These are phyloP conservation scores for Plectosphaerella cucumerina DNA, from an alignment of 2,329 filamentous ascomycete genomes.

Conservation along the genomic window DNA sequence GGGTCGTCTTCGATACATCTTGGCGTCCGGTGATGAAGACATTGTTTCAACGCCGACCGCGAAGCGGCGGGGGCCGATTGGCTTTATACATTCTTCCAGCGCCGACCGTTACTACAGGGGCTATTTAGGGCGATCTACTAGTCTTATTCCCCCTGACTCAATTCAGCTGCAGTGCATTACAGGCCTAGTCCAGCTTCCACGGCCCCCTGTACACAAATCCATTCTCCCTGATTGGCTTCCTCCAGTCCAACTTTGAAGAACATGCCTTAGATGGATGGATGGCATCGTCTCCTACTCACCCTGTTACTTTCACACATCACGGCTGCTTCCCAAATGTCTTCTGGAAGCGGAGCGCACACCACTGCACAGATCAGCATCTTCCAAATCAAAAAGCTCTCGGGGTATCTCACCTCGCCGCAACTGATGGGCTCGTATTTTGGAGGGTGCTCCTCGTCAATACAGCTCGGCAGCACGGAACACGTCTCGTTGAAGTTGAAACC, in stretches of 20 bases:
- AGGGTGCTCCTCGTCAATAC: slow-evolving; percentile 38
- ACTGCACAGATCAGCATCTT: slow-evolving; percentile 10
- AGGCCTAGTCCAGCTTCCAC: neutral
- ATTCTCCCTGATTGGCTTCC: neutral
- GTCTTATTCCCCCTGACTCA: neutral
- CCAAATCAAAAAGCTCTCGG: slow-evolving; percentile 14
- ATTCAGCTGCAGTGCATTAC: too few relatives aligned
- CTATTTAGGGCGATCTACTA: too few relatives aligned
- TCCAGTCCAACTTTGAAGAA: neutral
- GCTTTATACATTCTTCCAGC: neutral
- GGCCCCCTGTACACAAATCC: neutral
- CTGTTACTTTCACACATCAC: neutral
- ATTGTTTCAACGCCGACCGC: too few relatives aligned
- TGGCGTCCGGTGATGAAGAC: neutral
- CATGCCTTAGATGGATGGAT: neutral
- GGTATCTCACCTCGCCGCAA: slow-evolving; percentile 33
- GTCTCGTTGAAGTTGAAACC: slow-evolving; percentile 49
- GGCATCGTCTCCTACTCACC: neutral
- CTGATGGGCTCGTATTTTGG: slow-evolving; percentile 45
- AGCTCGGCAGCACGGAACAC: slow-evolving; percentile 43
- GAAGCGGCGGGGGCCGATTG: neutral
- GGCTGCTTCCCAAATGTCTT: slow-evolving; percentile 3
- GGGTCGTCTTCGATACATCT: neutral
- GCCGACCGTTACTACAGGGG: neutral
- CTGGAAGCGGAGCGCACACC: slow-evolving; percentile 28